phyloP scores from a whole-genome alignment of 2,329 filamentous ascomycete species.

The Aspergillus proliferans region DNA sequence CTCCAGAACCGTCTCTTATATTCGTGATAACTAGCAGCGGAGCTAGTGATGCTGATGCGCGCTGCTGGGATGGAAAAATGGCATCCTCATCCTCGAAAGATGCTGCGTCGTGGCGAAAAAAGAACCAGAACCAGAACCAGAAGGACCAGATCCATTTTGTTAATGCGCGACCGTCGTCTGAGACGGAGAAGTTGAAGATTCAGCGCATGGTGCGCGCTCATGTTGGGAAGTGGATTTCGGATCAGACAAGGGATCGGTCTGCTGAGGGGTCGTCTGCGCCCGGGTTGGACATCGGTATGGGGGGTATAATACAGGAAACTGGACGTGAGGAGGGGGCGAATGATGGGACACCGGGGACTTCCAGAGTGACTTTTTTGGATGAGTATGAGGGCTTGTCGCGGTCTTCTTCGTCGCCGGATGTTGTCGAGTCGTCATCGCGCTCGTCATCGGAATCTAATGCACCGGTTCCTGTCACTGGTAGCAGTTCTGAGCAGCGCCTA shows the following conservation, averaged over 20 bases:
- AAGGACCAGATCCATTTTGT: conserved; percentile 27
- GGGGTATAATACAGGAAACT: neutral
- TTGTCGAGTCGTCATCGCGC: neutral
- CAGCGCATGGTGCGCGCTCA: conserved; percentile 28
- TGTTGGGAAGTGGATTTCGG: conserved; percentile 32
- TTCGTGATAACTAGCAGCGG: neutral
- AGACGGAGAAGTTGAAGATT: conserved; percentile 20
- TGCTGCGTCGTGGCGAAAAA: conserved; percentile 3
- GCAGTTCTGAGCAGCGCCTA: neutral
- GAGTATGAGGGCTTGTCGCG: neutral
- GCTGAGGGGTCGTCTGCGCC: neutral
- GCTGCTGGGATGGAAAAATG: conserved; percentile 1
- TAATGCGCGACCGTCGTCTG: conserved; percentile 27
- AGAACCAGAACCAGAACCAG: neutral
- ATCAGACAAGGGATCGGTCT: conserved; percentile 25
- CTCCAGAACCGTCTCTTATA: neutral
- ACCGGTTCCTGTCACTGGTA: neutral
- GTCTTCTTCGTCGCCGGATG: conserved; percentile 6
- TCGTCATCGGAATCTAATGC: neutral
- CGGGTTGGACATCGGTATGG: neutral
- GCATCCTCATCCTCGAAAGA: conserved; percentile 5
- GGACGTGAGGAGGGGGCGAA: neutral
- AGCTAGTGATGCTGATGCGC: neutral
- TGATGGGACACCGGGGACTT: neutral
- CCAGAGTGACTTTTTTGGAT: neutral